Conservation (phyloP, 805 yeast species). For the Komagataella pastoris region DNA sequence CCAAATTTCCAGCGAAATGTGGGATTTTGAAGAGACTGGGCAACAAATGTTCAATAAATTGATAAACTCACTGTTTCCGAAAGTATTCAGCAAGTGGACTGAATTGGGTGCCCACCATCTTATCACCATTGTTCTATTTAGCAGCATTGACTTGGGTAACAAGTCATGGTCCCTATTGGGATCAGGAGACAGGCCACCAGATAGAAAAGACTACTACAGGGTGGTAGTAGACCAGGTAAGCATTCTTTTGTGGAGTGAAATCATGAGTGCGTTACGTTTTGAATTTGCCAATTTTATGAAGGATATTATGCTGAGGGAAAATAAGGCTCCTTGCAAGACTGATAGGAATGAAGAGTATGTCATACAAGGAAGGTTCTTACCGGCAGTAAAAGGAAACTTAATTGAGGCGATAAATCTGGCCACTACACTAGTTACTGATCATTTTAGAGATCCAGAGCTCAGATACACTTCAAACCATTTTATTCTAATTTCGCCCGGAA, state of each 20-base stretch:
- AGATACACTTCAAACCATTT: constrained; percentile 88
- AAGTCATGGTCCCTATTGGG: constrained; percentile 39
- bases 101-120: constrained; percentile 80
- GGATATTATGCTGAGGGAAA: constrained; percentile 45
- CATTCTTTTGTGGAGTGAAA: constrained; percentile 79
- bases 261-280: constrained; percentile 73
- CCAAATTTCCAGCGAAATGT: constrained; percentile 91
- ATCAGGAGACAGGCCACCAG: constrained; percentile 57
- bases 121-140: constrained; percentile 79
- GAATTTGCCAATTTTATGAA: constrained; percentile 77
- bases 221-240: constrained; percentile 94
- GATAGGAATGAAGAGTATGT: constrained; percentile 16
- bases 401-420: constrained; percentile 82
- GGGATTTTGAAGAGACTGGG: constrained; percentile 96
- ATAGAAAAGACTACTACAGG: constrained; percentile 69
- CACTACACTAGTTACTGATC: constrained; percentile 59
- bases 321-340: constrained; percentile 10
- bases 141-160: constrained; percentile 53
- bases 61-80: constrained; percentile 85
- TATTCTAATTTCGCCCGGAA: constrained; percentile 78
- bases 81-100: constrained; percentile 79
- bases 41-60: constrained; percentile 88
- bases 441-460: constrained; percentile 74
- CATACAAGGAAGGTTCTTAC: constrained; percentile 56
- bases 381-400: constrained; percentile 82